phyloP scores from a whole-genome alignment of 164 flowering plant genomes.

The Amborella trichopoda region DNA sequence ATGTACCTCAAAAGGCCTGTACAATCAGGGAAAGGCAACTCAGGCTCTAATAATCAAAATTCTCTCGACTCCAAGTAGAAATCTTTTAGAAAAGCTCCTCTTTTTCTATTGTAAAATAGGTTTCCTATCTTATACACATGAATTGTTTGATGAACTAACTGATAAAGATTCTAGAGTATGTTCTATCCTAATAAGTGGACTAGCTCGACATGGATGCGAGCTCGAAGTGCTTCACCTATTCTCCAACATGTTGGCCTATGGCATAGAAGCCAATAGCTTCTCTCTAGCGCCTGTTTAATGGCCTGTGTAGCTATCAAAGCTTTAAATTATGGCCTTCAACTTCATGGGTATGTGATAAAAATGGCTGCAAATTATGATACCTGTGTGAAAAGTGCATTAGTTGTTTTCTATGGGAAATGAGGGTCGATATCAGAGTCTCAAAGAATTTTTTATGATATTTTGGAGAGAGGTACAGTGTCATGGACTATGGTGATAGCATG shows the following conservation, averaged over 20 bases:
- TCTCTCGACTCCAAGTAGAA: not conserved
- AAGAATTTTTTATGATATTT: not conserved
- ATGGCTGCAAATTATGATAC: not conserved
- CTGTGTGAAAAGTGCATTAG: not conserved
- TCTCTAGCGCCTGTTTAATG: slow-evolving; percentile 3
- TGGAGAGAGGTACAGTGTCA: not conserved
- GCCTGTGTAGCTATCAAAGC: not conserved
- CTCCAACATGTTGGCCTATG: not conserved
- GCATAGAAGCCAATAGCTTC: not conserved
- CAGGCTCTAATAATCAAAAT: slow-evolving; percentile 1
- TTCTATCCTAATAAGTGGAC: not conserved
- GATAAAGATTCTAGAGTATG: not conserved
- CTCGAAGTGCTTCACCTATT: slow-evolving; percentile 1
- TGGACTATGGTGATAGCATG: slow-evolving; percentile 2
- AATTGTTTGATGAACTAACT: slow-evolving; percentile 1
- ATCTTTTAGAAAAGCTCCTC: not conserved
- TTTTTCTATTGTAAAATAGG: not conserved
- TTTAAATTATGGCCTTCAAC: not conserved
- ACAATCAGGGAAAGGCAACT: not conserved
- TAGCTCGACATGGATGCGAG: not conserved
- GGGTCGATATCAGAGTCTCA: slow-evolving; percentile 1
- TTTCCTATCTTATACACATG: not conserved
- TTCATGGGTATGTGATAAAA: not conserved
- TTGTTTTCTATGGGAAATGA: slow-evolving; percentile 3
- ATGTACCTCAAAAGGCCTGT: not conserved